A percentile compares a stretch with the other conserved stretches of the same genome.
phyloP scores from a whole-genome alignment of 2,329 filamentous ascomycete genomes.

The Chaetothyriales sp. region DNA sequence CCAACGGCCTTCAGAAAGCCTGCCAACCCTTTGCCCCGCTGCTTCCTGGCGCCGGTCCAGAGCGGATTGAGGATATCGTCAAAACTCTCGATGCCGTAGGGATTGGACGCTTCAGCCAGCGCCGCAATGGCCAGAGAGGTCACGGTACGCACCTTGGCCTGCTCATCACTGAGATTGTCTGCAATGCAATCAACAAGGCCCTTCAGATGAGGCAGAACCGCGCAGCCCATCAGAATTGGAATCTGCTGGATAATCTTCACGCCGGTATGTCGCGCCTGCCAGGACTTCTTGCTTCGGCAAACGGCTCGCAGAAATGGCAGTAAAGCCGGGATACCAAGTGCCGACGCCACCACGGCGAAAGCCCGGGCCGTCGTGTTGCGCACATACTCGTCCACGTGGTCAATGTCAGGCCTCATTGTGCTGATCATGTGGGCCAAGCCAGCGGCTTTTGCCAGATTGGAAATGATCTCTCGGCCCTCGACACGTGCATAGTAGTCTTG shows the following conservation, averaged over 20 bases:
- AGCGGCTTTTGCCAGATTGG: constrained; percentile 90
- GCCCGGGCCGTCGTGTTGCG: constrained; percentile 94
- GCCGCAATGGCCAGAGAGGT: constrained; percentile 91
- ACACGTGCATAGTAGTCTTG: constrained; percentile 99
- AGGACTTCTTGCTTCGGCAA: constrained; percentile 96
- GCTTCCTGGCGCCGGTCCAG: constrained; percentile 92
- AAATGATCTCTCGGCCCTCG: constrained; percentile 96
- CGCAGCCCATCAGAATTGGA: constrained; percentile 96
- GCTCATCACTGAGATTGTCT: constrained; percentile 90
- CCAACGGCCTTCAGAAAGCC: constrained; percentile 95
- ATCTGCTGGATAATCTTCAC: constrained; percentile 99
- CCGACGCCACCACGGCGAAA: constrained; percentile 92
- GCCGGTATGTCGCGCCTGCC: constrained; percentile 94
- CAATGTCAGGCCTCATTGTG: constrained; percentile 96
- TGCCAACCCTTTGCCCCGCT: constrained; percentile 88
- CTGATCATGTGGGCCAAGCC: constrained; percentile 98
- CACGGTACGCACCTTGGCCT: constrained; percentile 93
- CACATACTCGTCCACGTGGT: constrained; percentile 96
- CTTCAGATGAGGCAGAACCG: constrained; percentile 87
- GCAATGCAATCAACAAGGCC: constrained; percentile 93
- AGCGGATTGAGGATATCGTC: constrained; percentile 94
- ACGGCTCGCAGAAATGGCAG: constrained; percentile 91
- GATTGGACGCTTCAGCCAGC: constrained; percentile 87
- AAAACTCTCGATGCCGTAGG: constrained; percentile 97
- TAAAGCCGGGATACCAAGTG: constrained; percentile 85